Base-by-base conservation (phyloP, 257 asterid species). In the Eustoma russellianum region DNA sequence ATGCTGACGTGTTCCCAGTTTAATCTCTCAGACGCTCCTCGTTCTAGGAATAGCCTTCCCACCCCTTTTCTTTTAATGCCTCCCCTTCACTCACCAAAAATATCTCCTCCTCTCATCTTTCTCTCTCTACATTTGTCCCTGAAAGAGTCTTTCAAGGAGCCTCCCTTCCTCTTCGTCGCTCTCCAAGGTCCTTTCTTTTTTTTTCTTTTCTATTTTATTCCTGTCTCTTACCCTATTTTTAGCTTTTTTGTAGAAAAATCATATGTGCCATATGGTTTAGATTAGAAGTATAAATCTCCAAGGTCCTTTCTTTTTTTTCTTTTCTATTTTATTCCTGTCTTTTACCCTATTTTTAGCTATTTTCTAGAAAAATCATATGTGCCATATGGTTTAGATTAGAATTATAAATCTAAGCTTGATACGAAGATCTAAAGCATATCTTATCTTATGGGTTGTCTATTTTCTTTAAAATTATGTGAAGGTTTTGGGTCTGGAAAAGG, bases 371-470 rank as follows among this genome's bases (percentile, higher is more conserved):
- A 24, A 2, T 24, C 30, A 24, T 24, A 24, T 24, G 30, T 4
- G 0, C 30, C 30, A 2, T 24, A 24, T 24, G 30, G 30, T 24
- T 24, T 24, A 24, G 3, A 24, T 24, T 24, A 4, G 30, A 24
- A 24, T 2, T 24, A 24, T 24, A 24, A 4, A 24, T 24, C 8
- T 49, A n/a, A 0, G 13, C 34, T 48, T 28, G 2, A 0, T 48
- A 7, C 3, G 35, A 18, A 13, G 40, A 13, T 41, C 52, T 59
- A 50, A 34, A 24, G 30, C 3, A 24, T 9, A 53, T 46, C 54
- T 41, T 59, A 0, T 15, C 18, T 62, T 52, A 18, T 30, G 65
- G 72, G 79, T 59, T 60, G 44, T 66, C 68, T 48, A 58, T 63
- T 58, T 38, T 43, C 35, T 24, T 24, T 60, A 48, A 30, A 46